Percentiles rank a stretch among this genome's conserved stretches.
Conservation (phyloP, 2,329 filamentous ascomycete genomes). For the Torrubiella hemipterigena region DNA sequence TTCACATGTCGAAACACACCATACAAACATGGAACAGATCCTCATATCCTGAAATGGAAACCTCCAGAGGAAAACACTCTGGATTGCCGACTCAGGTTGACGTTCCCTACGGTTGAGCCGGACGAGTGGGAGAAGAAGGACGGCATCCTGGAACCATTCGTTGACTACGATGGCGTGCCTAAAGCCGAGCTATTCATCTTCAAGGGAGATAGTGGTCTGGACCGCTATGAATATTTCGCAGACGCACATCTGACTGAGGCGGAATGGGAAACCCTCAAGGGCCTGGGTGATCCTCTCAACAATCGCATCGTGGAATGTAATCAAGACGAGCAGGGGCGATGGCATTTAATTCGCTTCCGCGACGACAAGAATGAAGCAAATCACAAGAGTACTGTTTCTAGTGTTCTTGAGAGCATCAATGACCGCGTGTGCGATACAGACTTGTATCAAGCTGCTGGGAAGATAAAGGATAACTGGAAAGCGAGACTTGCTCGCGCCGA, state of each 20-base stretch:
- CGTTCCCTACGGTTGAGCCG: slow-evolving; percentile 62
- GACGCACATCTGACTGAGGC: slow-evolving; percentile 56
- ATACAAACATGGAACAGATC: slow-evolving; percentile 85
- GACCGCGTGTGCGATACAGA: slow-evolving; percentile 78
- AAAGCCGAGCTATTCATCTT: slow-evolving; percentile 61
- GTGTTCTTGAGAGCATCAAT: slow-evolving; percentile 80
- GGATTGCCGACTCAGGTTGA: slow-evolving; percentile 72
- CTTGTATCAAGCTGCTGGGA: slow-evolving; percentile 53
- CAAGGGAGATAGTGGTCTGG: slow-evolving; percentile 41
- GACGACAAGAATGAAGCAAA: slow-evolving; percentile 92
- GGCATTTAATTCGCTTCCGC: slow-evolving; percentile 81
- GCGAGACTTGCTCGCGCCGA: slow-evolving; percentile 30
- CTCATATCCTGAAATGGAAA: slow-evolving; percentile 96
- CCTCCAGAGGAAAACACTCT: slow-evolving; percentile 89
- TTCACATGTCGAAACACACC: slow-evolving; percentile 87
- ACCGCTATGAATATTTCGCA: slow-evolving; percentile 52
- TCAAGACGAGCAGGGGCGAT: slow-evolving; percentile 60
- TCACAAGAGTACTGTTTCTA: slow-evolving; percentile 71
- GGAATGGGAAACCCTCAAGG: slow-evolving; percentile 79
- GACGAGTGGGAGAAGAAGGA: slow-evolving; percentile 56
- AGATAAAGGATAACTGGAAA: slow-evolving; percentile 77
- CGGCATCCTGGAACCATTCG: slow-evolving; percentile 47
- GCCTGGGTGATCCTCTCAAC: slow-evolving; percentile 61
- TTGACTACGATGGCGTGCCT: slow-evolving; percentile 73
- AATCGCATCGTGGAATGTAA: slow-evolving; percentile 85